Evolutionary conservation across 2,329 filamentous ascomycete genomes (phyloP).

Genomic region (Ophiostoma tasmaniense): DNA sequence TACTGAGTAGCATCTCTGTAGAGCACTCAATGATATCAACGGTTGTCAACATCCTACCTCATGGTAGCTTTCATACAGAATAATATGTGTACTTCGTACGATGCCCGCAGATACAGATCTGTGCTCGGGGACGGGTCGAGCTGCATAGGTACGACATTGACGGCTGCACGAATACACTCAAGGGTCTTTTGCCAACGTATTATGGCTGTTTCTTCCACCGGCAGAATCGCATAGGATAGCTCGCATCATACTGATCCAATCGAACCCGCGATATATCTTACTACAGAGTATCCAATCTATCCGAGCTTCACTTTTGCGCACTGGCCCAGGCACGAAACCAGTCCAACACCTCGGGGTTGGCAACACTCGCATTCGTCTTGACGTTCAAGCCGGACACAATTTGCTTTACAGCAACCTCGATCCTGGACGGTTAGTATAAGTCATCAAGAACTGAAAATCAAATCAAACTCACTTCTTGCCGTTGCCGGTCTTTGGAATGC

Average conservation of each 20-base stretch:
- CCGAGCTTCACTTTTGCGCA: constrained; percentile 31
- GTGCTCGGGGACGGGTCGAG: not conserved
- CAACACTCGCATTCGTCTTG: constrained; percentile 87
- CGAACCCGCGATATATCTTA: not conserved
- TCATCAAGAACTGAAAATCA: no score
- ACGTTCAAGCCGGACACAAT: constrained; percentile 82
- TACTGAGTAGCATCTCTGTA: no score
- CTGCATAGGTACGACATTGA: not conserved
- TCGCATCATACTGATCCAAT: not conserved
- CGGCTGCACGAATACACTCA: not conserved
- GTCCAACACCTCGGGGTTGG: constrained; percentile 77
- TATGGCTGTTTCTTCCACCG: not conserved
- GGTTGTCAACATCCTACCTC: not conserved
- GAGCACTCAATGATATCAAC: not conserved
- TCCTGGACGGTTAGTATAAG: constrained; percentile 38
- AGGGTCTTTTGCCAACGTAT: no score
- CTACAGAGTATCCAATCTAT: not conserved
- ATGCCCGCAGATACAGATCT: not conserved
- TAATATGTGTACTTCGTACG: not conserved
- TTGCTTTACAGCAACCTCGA: constrained; percentile 94
- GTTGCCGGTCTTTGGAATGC: constrained; percentile 86
- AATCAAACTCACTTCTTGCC: constrained; percentile 84
- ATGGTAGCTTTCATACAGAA: no score
- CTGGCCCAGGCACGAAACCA: constrained; percentile 79
- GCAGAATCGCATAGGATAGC: not conserved